Evolutionary conservation across 2,329 filamentous ascomycete genomes (phyloP).

Genomic region (Fusarium equiseti): DNA sequence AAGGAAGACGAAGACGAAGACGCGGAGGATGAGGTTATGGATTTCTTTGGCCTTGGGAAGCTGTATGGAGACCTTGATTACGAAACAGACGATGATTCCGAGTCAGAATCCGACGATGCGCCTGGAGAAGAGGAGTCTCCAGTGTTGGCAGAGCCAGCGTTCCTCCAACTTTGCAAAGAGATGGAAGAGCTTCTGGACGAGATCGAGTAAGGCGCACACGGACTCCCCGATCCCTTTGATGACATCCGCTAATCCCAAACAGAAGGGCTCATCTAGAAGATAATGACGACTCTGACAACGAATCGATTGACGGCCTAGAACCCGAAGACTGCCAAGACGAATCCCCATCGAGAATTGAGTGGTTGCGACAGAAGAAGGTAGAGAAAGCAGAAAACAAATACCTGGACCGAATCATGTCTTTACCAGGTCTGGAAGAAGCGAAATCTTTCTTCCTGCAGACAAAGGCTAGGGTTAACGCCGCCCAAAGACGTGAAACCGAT

Average conservation of each 20-base stretch:
- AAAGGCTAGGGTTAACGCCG: constrained; percentile 62
- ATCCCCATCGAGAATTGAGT: constrained; percentile 55
- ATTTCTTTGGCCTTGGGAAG: constrained; percentile 41
- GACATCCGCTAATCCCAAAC: constrained; percentile 12
- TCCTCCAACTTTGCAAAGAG: constrained; percentile 45
- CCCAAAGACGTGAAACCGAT: constrained; percentile 61
- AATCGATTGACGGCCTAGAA: constrained; percentile 47
- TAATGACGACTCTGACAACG: constrained; percentile 43
- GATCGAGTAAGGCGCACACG: constrained; percentile 44
- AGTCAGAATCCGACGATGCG: constrained; percentile 38
- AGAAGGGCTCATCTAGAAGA: constrained; percentile 36
- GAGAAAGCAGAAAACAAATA: constrained; percentile 63
- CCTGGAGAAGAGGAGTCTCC: constrained; percentile 39
- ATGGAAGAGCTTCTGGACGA: constrained; percentile 49
- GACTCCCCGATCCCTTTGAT: too few species aligned
- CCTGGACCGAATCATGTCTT: constrained; percentile 70
- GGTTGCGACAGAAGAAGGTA: constrained; percentile 57
- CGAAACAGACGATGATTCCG: constrained; percentile 38
- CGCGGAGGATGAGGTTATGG: constrained; percentile 27
- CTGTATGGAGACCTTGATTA: constrained; percentile 43
- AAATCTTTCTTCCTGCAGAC: constrained; percentile 67
- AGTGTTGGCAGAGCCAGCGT: constrained; percentile 45
- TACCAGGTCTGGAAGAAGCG: constrained; percentile 72
- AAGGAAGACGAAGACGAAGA: constrained; percentile 22
- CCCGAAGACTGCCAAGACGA: constrained; percentile 53